Evolutionary conservation across 176 grass and related monocot species (phyloP).

Genomic region (Hyparrhenia diplandra): DNA sequence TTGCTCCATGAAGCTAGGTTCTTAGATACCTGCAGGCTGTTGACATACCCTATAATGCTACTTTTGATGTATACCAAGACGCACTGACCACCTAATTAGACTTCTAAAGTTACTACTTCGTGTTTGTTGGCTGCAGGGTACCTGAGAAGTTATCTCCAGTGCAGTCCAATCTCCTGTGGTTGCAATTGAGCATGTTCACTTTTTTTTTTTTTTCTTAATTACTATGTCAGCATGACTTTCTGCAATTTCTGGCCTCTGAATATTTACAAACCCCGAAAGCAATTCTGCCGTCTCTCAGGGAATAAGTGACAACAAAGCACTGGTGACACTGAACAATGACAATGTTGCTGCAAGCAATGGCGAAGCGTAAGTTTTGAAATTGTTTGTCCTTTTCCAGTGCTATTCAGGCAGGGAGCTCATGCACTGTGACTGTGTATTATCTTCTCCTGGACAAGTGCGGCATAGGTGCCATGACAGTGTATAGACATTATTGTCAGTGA

Average conservation of each 20-base stretch:
- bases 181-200: too few relatives aligned
- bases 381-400: neutral
- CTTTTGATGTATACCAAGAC: too few relatives aligned
- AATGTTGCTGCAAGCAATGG: conserved; percentile 15
- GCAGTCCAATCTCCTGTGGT: too few relatives aligned
- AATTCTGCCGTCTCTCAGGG: neutral
- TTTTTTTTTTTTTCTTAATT: neutral
- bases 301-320: conserved; percentile 22
- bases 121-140: too few relatives aligned
- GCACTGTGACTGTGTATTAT: neutral
- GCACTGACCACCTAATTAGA: too few relatives aligned
- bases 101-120: too few relatives aligned
- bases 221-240: neutral
- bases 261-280: conserved; percentile 12
- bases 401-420: neutral
- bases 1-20: too few relatives aligned
- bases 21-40: too few relatives aligned
- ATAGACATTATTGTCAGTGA: conserved; percentile 7
- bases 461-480: conserved; percentile 1
- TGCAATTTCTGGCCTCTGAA: neutral
- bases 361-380: conserved; percentile 24
- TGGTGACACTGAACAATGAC: conserved; percentile 16
- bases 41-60: too few relatives aligned
- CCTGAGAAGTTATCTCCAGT: too few relatives aligned
- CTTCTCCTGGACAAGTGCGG: conserved; percentile 16